Evolutionary conservation across 192 early-diverging fungal genomes (phyloP), one percentile per base, ranked within the genome.

Genomic region (Rhizoclosmatium sp.): DNA sequence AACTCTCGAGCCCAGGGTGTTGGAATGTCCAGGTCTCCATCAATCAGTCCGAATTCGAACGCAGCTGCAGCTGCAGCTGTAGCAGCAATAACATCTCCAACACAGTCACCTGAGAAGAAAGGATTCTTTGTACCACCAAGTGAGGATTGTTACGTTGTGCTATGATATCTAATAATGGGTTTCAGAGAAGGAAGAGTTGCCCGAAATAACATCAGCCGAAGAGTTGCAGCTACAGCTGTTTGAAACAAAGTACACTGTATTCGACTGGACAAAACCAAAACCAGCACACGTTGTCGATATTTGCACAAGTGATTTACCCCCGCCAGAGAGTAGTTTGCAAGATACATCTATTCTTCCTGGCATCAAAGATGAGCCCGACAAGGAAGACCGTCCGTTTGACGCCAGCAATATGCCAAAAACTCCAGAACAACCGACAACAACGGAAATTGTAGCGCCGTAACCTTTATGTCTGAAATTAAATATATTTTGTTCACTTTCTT

Each of bases 181-280:
- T 62, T 31, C 60, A 76, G 65, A 54, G 49, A 49, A 49, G 41
- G 47, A 76, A 51, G 75, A 76, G 40, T 23, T 67, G 23, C 59
- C 58, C 9, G 40, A 66, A 42, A 76, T 76, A 3, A 41, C 75
- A 39, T 76, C 75, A 7, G 46, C 23, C 23, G 60, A 76, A 31
- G 75, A 76, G 31, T 41, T 76, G 45, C 75, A 76, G 42, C 60
- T 76, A 19, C 75, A 76, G 19, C 61, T 76, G 4, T 76, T 76
- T 51, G 75, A 76, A 66, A 67, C 44, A 10, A 76, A 76, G 49
- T 76, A 66, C 41, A 49, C 58, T 51, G 75, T 76, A 4, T 76
- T 51, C 65, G 75, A 76, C 41, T 76, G 41, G 46, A 66, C 75
- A 31, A 76, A 76, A 47, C 75, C 75, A 12, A 59, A 4, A 40